Evolutionary conservation across 257 asterid genomes (phyloP).

Genomic region (Apocynum venetum): DNA sequence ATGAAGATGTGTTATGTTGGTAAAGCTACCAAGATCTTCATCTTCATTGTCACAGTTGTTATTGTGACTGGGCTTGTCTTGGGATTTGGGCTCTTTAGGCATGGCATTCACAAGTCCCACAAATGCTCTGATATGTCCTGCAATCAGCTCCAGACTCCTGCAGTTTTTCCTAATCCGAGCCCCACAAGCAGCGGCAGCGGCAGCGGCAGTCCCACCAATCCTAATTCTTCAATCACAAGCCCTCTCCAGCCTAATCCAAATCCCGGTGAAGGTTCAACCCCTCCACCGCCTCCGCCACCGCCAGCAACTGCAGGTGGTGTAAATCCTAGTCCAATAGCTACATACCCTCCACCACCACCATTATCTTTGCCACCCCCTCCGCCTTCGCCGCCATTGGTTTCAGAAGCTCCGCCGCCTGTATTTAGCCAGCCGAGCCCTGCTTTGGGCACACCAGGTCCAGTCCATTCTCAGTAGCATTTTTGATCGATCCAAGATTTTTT

Average conservation of each 20-base stretch:
- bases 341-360: conserved; percentile 32
- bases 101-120: conserved; percentile 26
- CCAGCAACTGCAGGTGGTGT: background rate
- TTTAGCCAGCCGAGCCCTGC: conserved; percentile 54
- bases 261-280: background rate
- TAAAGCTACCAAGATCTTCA: conserved; percentile 96
- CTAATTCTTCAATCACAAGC: conserved; percentile 12
- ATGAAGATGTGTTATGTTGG: conserved; percentile 67
- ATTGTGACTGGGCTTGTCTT: conserved; percentile 54
- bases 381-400: conserved; percentile 23
- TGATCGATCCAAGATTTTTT: background rate
- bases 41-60: conserved; percentile 59
- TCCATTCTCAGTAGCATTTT: conserved; percentile 30
- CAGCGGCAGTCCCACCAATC: conserved; percentile 3
- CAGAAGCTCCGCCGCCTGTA: conserved; percentile 62
- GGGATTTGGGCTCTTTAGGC: conserved; percentile 52
- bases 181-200: background rate
- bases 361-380: conserved; percentile 33
- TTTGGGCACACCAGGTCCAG: conserved; percentile 67
- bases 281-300: background rate
- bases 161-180: conserved; percentile 20
- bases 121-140: conserved; percentile 51
- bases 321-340: conserved; percentile 19
- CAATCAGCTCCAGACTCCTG: conserved; percentile 33
- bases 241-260: conserved; percentile 4